These are phyloP conservation scores for Skeletonema grethae DNA, from an alignment of 108 stramenopile species.

Conservation along the genomic window DNA sequence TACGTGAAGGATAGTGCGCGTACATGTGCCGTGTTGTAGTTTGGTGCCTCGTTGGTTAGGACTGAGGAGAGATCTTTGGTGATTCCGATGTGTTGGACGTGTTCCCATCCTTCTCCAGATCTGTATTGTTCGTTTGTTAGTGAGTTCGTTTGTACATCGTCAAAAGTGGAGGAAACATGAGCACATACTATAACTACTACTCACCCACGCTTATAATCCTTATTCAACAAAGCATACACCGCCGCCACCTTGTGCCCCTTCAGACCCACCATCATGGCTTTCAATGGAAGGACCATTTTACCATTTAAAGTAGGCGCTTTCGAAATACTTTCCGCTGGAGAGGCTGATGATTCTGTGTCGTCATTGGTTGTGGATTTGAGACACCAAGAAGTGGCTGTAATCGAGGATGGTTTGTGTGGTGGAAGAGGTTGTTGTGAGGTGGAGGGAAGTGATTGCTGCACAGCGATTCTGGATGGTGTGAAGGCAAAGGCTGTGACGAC, in stretches of 20 bases:
- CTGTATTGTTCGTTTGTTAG: background rate
- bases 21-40: conserved; percentile 57
- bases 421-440: no score
- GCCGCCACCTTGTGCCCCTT: conserved; percentile 69
- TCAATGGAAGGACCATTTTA: conserved; percentile 66
- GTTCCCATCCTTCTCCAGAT: conserved; percentile 68
- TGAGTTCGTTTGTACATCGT: background rate
- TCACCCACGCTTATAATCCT: conserved; percentile 62
- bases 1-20: conserved; percentile 74
- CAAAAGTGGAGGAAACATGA: no score
- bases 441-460: background rate
- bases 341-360: background rate
- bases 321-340: conserved; percentile 14
- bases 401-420: background rate
- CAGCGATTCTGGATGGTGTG: background rate
- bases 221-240: conserved; percentile 73
- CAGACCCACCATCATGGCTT: conserved; percentile 59
- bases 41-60: conserved; percentile 30
- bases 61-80: conserved; percentile 60
- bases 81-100: conserved; percentile 62
- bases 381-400: background rate
- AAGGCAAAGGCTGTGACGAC: background rate
- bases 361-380: background rate
- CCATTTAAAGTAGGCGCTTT: conserved; percentile 75
- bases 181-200: background rate